A percentile compares a stretch with the other conserved stretches of the same genome.
Evolutionary conservation across 345 rosid genomes (phyloP).

Genomic region (Toxicodendron radicans): DNA sequence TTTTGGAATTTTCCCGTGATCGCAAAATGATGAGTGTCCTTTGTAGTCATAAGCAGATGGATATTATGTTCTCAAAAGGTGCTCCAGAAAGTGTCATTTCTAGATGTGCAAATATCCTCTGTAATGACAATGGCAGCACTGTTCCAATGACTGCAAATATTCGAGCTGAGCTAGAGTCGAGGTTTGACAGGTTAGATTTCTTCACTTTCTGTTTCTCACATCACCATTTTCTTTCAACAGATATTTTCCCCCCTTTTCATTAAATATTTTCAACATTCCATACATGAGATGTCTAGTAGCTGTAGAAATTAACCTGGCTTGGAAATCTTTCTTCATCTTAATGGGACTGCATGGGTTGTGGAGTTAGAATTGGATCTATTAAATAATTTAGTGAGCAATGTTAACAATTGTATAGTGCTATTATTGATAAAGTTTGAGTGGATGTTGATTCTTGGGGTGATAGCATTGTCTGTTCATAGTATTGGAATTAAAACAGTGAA

Average conservation of each 20-base stretch:
- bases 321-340: background rate
- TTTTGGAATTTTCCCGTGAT: conserved; percentile 93
- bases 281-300: conserved; percentile 1
- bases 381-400: background rate
- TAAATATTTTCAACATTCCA: background rate
- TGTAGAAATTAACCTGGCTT: background rate
- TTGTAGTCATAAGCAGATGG: conserved; percentile 69
- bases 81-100: conserved; percentile 94
- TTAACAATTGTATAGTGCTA: background rate
- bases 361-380: background rate
- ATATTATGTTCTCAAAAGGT: conserved; percentile 89
- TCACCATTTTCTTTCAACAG: background rate
- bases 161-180: conserved; percentile 76
- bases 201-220: background rate
- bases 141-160: conserved; percentile 65
- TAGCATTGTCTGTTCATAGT: background rate
- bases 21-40: conserved; percentile 99
- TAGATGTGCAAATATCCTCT: conserved; percentile 76
- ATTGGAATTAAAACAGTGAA: background rate
- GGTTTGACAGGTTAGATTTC: conserved; percentile 67
- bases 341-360: background rate
- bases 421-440: no score
- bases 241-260: background rate
- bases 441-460: background rate
- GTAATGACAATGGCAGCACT: conserved; percentile 82